Evolutionary conservation across 306 rosid genomes (phyloP).

Genomic region (Ceratonia siliqua): DNA sequence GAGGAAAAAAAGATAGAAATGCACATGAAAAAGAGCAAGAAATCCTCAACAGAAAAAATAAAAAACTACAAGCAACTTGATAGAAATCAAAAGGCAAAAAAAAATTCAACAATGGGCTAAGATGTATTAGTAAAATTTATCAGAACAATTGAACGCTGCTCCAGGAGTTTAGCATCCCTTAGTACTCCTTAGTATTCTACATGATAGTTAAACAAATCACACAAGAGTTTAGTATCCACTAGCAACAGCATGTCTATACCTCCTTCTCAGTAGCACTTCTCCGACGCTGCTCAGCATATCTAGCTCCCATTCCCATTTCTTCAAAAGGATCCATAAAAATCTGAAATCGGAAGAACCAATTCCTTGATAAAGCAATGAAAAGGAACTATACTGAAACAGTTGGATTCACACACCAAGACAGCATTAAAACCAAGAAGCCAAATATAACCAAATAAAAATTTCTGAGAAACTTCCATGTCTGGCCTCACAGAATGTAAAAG

Average conservation of each 20-base stretch:
- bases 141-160: background rate
- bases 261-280: conserved; percentile 85
- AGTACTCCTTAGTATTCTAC: conserved; percentile 5
- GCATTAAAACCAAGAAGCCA: conserved; percentile 18
- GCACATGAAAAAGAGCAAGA: background rate
- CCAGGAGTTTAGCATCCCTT: background rate
- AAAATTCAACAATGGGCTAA: background rate
- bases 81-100: background rate
- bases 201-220: conserved; percentile 25
- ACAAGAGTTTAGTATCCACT: conserved; percentile 30
- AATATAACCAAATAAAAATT: conserved; percentile 12
- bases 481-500: conserved; percentile 10
- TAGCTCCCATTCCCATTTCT: conserved; percentile 79
- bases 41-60: background rate
- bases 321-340: conserved; percentile 89
- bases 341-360: conserved; percentile 41
- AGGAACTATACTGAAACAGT: conserved; percentile 24
- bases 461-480: conserved; percentile 19
- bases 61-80: background rate
- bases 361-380: conserved; percentile 21
- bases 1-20: background rate
- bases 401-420: conserved; percentile 24
- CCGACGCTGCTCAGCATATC: conserved; percentile 68
- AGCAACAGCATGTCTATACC: conserved; percentile 46
- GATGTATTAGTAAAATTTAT: background rate